Evolutionary conservation across 441 rosid genomes (phyloP).

Genomic region (Raphanus hybrid): DNA sequence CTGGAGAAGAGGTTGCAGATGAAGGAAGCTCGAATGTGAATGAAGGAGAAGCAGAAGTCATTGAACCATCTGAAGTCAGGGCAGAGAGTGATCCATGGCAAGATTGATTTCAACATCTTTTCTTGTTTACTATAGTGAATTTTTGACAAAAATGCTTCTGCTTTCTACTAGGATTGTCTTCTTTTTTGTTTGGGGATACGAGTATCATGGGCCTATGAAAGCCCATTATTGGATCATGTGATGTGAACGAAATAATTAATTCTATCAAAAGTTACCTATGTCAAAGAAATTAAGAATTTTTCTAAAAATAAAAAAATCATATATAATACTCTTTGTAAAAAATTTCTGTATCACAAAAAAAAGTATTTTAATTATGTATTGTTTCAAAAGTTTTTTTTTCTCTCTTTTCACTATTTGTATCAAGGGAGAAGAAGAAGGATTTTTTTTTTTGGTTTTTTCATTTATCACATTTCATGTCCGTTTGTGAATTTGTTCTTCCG

Average conservation of each 20-base stretch:
- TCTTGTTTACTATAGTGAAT: neutral
- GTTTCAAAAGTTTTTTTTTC: too few species aligned
- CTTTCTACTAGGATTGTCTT: constrained; percentile 9
- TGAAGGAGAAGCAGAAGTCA: constrained; percentile 56
- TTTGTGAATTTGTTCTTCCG: too few species aligned
- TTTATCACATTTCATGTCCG: too few species aligned
- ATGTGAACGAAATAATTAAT: neutral
- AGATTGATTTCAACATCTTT: constrained; percentile 43
- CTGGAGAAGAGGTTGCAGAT: constrained; percentile 51
- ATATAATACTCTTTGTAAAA: too few species aligned
- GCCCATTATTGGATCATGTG: neutral
- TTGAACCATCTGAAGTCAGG: constrained; percentile 94
- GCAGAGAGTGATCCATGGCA: constrained; percentile 91
- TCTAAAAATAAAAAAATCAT: too few species aligned
- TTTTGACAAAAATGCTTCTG: constrained; percentile 20
- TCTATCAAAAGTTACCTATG: neutral
- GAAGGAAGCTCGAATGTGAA: constrained; percentile 37
- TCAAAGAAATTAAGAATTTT: too few species aligned
- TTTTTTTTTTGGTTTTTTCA: too few species aligned
- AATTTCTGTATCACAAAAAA: too few species aligned
- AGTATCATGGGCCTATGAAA: constrained; percentile 23
- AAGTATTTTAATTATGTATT: too few species aligned
- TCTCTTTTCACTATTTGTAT: too few species aligned
- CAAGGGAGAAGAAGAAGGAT: too few species aligned
- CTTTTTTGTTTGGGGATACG: neutral